Evolutionary conservation across 495 filamentous ascomycete species (phyloP).

Genomic region (Podospora pseudoanserina): DNA sequence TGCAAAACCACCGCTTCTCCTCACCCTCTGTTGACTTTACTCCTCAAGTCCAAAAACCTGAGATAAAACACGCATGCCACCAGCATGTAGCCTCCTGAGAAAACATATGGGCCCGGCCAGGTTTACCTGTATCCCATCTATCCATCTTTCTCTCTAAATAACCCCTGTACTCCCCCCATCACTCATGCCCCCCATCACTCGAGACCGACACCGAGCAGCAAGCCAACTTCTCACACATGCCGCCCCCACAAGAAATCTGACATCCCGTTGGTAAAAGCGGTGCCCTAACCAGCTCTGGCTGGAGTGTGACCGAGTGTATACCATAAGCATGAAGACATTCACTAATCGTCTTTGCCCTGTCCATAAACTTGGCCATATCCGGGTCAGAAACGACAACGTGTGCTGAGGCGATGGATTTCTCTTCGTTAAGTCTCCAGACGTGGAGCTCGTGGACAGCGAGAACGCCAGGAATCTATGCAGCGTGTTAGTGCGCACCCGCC

Average conservation of each 20-base stretch:
- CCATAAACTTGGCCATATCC: constrained; percentile 67
- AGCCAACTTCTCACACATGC: constrained; percentile 26
- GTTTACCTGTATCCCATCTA: not conserved
- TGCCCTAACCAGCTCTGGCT: constrained; percentile 61
- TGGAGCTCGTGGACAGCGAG: constrained; percentile 85
- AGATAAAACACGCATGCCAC: too few species aligned
- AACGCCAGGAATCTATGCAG: constrained; percentile 63
- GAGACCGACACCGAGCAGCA: constrained; percentile 20
- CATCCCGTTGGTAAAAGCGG: constrained; percentile 12
- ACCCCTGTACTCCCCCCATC: not conserved
- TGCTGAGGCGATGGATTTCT: constrained; percentile 81
- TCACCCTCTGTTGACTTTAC: too few species aligned
- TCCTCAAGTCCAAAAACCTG: too few species aligned
- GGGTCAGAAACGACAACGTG: constrained; percentile 73
- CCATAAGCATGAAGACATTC: constrained; percentile 89
- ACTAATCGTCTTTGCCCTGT: constrained; percentile 66
- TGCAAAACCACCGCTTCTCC: too few species aligned
- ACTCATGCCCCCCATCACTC: not conserved
- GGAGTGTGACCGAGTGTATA: constrained; percentile 87
- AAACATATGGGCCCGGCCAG: too few species aligned
- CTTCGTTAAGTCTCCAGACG: constrained; percentile 88
- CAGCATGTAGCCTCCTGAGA: too few species aligned
- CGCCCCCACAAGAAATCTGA: constrained; percentile 28
- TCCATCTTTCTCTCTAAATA: not conserved
- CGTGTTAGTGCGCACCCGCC: not conserved